These are phyloP conservation scores for Diaporthe citri DNA, from an alignment of 2,329 filamentous ascomycete species.

Conservation along the genomic window DNA sequence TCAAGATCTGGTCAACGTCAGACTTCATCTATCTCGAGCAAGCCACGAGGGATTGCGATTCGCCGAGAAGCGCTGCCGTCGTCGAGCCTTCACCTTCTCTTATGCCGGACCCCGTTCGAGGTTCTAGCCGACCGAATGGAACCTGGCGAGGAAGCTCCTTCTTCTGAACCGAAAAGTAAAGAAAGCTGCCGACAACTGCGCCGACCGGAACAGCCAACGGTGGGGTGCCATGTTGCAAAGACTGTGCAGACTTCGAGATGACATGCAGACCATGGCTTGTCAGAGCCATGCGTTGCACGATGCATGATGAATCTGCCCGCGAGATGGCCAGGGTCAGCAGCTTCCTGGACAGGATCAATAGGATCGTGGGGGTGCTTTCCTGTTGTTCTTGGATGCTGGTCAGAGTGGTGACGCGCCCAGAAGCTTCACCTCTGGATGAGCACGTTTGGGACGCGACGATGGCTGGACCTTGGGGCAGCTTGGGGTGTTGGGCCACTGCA, in stretches of 20 bases:
- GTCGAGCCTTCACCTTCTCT: slow-evolving; percentile 14
- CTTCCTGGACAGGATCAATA: background rate
- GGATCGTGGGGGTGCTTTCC: slow-evolving; percentile 3
- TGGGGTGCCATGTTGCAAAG: slow-evolving; percentile 14
- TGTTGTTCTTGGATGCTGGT: background rate
- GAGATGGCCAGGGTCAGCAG: background rate
- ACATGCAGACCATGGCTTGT: slow-evolving; percentile 3
- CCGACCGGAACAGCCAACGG: background rate
- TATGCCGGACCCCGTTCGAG: slow-evolving; percentile 23
- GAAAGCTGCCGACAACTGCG: background rate
- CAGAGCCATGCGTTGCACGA: background rate
- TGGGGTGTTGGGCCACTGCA: background rate
- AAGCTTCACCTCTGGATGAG: slow-evolving; percentile 15
- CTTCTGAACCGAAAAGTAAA: slow-evolving; percentile 19
- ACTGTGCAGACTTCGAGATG: slow-evolving; percentile 3
- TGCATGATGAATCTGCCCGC: slow-evolving; percentile 6
- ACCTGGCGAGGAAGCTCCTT: slow-evolving; percentile 19
- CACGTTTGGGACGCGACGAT: background rate
- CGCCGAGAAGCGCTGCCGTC: slow-evolving; percentile 20
- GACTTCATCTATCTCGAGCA: slow-evolving; percentile 40
- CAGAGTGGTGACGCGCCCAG: background rate
- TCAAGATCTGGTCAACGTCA: slow-evolving; percentile 33
- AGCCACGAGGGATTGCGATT: slow-evolving; percentile 34
- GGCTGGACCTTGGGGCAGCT: background rate
- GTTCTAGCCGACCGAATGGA: background rate